Base-by-base conservation (phyloP, 2,329 filamentous ascomycete species). In the Pochonia chlamydosporia region DNA sequence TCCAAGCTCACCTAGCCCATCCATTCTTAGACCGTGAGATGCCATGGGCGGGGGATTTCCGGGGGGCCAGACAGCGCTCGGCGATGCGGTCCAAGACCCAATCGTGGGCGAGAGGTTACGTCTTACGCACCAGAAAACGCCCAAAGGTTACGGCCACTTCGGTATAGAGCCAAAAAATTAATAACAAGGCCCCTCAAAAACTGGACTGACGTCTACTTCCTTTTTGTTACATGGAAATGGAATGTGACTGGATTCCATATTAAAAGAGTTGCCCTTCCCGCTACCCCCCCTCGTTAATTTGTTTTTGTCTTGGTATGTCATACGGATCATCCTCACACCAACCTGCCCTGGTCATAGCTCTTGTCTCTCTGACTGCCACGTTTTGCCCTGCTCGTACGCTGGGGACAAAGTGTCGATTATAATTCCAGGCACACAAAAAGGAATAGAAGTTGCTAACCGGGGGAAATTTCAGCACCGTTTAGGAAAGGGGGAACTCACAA, bases 41-140 rank as follows among this genome's bases (percentile, higher is more conserved):
- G 49, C 53, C 53, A 53, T 48, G 16, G 39, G 54, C 55, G 55
- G 55, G 31, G 43, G 31, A 26, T 53, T 57, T 56, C 55, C 52
- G 55, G 43, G 24, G 45, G 5, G n/a, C 18, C 26, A 28, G 26
- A 7, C 26, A 28, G 26, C 26, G 7, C 26, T 13, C 26, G 26
- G 26, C 26, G 13, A 28, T 28, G 26, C 26, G 33, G 16, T n/a
- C n/a, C 33, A 13, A 11, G 18, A 14, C 5, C 35, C 35, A 39
- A 39, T 39, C 35, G 8, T 39, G 35, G n/a, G 18, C 35, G 4
- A 24, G 35, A 39, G 35, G 35, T 21, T 39, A 14, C 35, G 18
- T 39, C 35, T 39, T 23, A 21, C 35, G 16, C 35, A 39, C 35
- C 18, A 10, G 18, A 36, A 8, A 13, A 28, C n/a, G 13, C 26